Conservation (phyloP, 73 alveolate species). For the Tetrahymena borealis region DNA sequence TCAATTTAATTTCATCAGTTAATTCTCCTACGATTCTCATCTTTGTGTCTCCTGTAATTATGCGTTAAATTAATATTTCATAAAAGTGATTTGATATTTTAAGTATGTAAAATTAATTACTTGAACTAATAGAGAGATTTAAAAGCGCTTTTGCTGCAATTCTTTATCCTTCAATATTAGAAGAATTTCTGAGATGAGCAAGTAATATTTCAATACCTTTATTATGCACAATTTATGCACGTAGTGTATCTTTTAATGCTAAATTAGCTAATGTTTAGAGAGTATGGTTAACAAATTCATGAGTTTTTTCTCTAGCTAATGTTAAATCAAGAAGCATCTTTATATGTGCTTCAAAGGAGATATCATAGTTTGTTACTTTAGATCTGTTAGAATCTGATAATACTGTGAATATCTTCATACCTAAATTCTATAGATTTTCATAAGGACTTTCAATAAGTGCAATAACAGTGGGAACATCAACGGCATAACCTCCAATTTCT, state of each 20-base stretch:
- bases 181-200: slow-evolving; percentile 43
- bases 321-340: slow-evolving; percentile 63
- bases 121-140: slow-evolving; percentile 51
- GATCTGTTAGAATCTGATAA: slow-evolving; percentile 57
- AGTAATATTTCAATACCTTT: slow-evolving; percentile 68
- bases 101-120: too few species aligned
- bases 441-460: slow-evolving; percentile 50
- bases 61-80: too few species aligned
- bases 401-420: slow-evolving; percentile 53
- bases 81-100: too few species aligned
- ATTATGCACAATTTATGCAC: slow-evolving; percentile 60
- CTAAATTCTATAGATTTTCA: slow-evolving; percentile 54
- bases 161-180: slow-evolving; percentile 63
- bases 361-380: slow-evolving; percentile 39
- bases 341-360: slow-evolving; percentile 73
- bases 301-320: slow-evolving; percentile 27
- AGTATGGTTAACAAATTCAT: slow-evolving; percentile 50
- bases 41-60: slow-evolving; percentile 56
- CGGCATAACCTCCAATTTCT: slow-evolving; percentile 43
- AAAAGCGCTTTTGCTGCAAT: slow-evolving; percentile 76
- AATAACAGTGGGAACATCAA: slow-evolving; percentile 65
- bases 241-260: slow-evolving; percentile 66
- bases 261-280: slow-evolving; percentile 60
- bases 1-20: slow-evolving; percentile 62
- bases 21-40: slow-evolving; percentile 63